phyloP scores from a whole-genome alignment of 345 rosid species.

The Melastoma malabathricum region DNA sequence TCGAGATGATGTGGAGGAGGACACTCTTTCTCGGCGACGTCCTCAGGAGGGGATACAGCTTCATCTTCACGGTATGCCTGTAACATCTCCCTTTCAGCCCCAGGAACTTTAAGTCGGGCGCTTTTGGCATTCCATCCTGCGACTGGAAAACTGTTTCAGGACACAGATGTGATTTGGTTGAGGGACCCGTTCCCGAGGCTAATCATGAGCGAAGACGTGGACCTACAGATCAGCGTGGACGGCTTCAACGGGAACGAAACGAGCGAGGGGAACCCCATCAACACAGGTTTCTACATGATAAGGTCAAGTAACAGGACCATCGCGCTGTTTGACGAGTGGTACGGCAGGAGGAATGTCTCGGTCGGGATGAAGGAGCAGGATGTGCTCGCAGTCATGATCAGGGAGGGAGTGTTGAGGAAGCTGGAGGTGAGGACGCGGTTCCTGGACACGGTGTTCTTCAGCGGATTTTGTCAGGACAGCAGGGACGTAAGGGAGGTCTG shows the following conservation, averaged over 20 bases:
- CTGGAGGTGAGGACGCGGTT: slow-evolving; percentile 29
- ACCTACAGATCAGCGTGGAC: slow-evolving; percentile 26
- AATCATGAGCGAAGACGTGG: slow-evolving; percentile 6
- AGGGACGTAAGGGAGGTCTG: slow-evolving; percentile 25
- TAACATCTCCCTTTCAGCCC: neutral
- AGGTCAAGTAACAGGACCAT: slow-evolving; percentile 52
- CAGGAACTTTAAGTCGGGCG: neutral
- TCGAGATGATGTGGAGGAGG: slow-evolving; percentile 82
- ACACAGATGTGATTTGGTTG: slow-evolving; percentile 26
- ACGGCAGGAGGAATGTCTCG: slow-evolving; percentile 33
- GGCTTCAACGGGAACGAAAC: slow-evolving; percentile 13
- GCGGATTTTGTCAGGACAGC: slow-evolving; percentile 69
- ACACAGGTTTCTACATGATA: slow-evolving; percentile 59
- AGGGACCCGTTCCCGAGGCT: slow-evolving; percentile 23
- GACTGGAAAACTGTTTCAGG: slow-evolving; percentile 10
- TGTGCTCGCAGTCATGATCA: slow-evolving; percentile 33
- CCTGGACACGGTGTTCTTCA: slow-evolving; percentile 38
- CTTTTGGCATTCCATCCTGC: neutral
- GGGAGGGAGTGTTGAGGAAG: slow-evolving; percentile 15
- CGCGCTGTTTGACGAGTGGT: slow-evolving; percentile 45
- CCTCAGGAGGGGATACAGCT: slow-evolving; percentile 48
- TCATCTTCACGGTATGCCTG: slow-evolving; percentile 51
- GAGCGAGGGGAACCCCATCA: slow-evolving; percentile 25
- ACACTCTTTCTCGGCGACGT: slow-evolving; percentile 47
- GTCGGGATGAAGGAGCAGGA: slow-evolving; percentile 58